Evolutionary conservation across 176 grass and related monocot species (phyloP).

Genomic region (Oryza rufipogon): DNA sequence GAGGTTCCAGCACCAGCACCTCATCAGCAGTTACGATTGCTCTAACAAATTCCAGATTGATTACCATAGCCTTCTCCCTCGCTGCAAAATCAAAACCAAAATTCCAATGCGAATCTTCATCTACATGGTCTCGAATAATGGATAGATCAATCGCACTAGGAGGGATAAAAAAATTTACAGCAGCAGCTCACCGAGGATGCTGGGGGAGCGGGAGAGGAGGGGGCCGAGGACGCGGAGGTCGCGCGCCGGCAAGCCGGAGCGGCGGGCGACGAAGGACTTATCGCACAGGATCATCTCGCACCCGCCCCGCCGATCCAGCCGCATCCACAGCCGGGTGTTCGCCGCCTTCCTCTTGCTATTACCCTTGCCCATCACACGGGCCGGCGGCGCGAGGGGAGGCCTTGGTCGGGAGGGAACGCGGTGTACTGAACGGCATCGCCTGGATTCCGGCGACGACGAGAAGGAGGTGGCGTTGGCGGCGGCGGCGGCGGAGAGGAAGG

Average conservation of each 20-base stretch:
- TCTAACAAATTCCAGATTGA: slow-evolving; percentile 77
- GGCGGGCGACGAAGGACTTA: slow-evolving; percentile 60
- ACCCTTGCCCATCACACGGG: background rate
- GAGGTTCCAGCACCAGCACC: slow-evolving; percentile 72
- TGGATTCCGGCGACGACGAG: background rate
- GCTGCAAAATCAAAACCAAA: slow-evolving; percentile 39
- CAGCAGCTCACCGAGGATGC: slow-evolving; percentile 58
- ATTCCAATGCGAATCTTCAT: background rate
- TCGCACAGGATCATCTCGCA: slow-evolving; percentile 69
- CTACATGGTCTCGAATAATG: background rate
- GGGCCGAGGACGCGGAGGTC: slow-evolving; percentile 67
- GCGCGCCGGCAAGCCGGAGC: slow-evolving; percentile 52
- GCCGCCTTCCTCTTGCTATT: slow-evolving; percentile 47
- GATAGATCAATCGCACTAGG: background rate
- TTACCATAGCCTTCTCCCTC: slow-evolving; percentile 75
- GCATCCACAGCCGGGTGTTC: slow-evolving; percentile 64
- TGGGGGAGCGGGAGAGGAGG: slow-evolving; percentile 57
- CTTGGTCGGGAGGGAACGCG: background rate
- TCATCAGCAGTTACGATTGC: slow-evolving; percentile 76
- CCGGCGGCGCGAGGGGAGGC: slow-evolving; percentile 20
- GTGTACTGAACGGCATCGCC: background rate
- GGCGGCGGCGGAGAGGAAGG: background rate
- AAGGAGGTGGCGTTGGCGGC: too few species aligned
- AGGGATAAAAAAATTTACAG: background rate
- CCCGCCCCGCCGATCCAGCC: slow-evolving; percentile 57